Base-by-base conservation (phyloP, 106 monocot species). In the Dendrobium huoshanense region DNA sequence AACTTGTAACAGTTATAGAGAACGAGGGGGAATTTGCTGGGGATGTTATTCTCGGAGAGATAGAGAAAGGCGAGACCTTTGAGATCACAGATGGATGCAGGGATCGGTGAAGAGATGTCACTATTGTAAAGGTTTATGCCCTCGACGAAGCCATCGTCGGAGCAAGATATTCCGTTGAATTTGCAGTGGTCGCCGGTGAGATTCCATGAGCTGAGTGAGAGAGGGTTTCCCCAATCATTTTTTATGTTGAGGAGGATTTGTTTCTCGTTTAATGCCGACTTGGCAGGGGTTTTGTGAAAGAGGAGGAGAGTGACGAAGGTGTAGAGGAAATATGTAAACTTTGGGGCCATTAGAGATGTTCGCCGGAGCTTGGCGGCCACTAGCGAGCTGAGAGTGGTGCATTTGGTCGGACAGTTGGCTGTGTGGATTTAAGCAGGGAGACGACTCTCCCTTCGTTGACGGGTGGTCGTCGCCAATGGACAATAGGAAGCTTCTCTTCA, bases 231-330 rank as follows among this genome's bases (percentile, higher is more conserved):
- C 80, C 78, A 88, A 45, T 73, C 80, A n/a, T 68, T 8, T 73
- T 88, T 89, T 67, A 92, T 87, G 42, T 82, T 84, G 29, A 92
- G 55, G 22, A 92, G 89, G 79, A 79, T 87, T 80, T 79, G 83
- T 15, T 79, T 73, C 27, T 91, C 88, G 13, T 37, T 37, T 16
- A 54, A 27, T 15, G 79, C 22, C 41, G 82, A 73, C 68, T 61
- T 67, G 77, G 86, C 67, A 59, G 33, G 25, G 18, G 74, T 49
- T 25, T 27, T 22, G 49, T n/a, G 24, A 20, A 41, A 29, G 49
- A 27, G 51, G 49, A 48, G 4, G 47, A 51, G 76, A 0, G 41
- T 37, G 37, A 37, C 37, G 37, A 3, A 37, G 37, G 3, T 3
- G 37, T 3, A 37, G 37, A 37, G 3, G 2, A 37, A 37, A 37